Conservation (phyloP, 192 early-diverging fungal genomes). For the Linderina pennispora region DNA sequence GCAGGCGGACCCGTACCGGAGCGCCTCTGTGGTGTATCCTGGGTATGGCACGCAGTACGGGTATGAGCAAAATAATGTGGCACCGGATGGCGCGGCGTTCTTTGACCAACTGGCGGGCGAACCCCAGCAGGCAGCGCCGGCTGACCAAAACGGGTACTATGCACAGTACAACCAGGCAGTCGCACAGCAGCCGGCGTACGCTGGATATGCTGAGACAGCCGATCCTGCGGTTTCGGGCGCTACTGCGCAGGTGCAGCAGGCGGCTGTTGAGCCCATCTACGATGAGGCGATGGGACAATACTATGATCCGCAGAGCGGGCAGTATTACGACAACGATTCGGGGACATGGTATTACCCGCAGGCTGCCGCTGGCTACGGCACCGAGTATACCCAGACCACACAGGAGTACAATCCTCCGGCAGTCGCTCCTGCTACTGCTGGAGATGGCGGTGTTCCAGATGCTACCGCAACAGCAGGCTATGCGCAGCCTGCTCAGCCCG, state of each 20-base stretch:
- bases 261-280: conserved; percentile 16
- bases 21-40: conserved; percentile 32
- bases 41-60: conserved; percentile 19
- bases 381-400: not conserved
- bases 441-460: not conserved
- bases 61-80: not conserved
- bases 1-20: conserved; percentile 25
- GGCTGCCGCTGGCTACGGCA: not conserved
- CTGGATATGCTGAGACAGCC: not conserved
- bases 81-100: conserved; percentile 7
- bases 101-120: conserved; percentile 22
- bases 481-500: not conserved
- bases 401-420: too few relatives aligned
- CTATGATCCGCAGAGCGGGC: conserved; percentile 38
- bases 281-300: conserved; percentile 33
- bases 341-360: conserved; percentile 41
- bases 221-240: not conserved
- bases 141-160: conserved; percentile 1
- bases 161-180: not conserved
- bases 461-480: not conserved
- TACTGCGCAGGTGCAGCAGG: not conserved
- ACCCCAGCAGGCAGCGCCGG: not conserved
- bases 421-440: too few relatives aligned
- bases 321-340: conserved; percentile 36
- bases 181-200: not conserved